Base-by-base conservation (phyloP, 2,329 filamentous ascomycete genomes). In the Neophaeococcomyces mojaviensis region DNA sequence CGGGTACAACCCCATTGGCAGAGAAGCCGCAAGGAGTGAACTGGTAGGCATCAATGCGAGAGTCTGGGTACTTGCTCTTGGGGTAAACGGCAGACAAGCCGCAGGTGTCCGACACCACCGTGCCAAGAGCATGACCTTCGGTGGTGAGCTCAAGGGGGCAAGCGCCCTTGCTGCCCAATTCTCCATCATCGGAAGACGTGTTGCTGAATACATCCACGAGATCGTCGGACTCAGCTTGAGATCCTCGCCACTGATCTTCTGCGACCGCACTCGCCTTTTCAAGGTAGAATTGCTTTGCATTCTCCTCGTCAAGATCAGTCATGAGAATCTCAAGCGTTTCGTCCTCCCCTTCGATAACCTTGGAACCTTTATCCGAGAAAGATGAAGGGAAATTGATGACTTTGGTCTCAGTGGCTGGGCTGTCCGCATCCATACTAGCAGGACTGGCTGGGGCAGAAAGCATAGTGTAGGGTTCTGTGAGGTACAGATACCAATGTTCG, bases 401-500 rank as follows among this genome's bases (percentile, higher is more conserved):
- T 61, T 77, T 81, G 38, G 76, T 82, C 56, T 80, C 70, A 1
- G 76, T 76, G 58, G 76, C 69, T 36, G 60, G 59, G 47, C 56
- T 69, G 8, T 26, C 10, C 5, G 24, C 19, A 39, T 66, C 65
- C 37, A 77, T 71, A 45, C 54, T 56, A 18, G 52, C 49, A 4
- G 90, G 89, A 9, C 86, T 94, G 24, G 81, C 74, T 47, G 90
- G 89, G 4, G 89, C 88, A 0, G 89, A 94, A 54, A 94, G 73
- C 44, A 78, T 72, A 39, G 79, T 82, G 63, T 84, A 82, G 15
- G 92, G 90, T 42, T 87, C 87, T 10, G 92, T 97, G 59, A 97
- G 82, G 70, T 98, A 98, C 46, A 98, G 73, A 64, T 97, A 97
- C 92, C 92, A 98, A 60, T 98, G 92, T 66, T 98, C 92, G 48